Base-by-base conservation (phyloP, 805 yeast species). In the Candida railenensis region DNA sequence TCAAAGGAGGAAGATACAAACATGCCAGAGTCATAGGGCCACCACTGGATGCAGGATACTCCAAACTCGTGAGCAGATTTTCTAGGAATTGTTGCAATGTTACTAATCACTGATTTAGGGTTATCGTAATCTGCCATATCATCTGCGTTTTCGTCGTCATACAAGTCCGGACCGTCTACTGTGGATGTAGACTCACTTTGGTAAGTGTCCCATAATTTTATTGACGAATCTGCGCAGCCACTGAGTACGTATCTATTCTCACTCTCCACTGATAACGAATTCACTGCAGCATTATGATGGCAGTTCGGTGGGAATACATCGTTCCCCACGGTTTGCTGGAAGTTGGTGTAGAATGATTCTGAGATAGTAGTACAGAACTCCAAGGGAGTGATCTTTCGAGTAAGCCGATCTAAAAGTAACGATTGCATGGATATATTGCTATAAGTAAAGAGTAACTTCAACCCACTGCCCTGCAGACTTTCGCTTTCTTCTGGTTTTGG, bases 21-120 rank as follows among this genome's bases (percentile, higher is more conserved):
- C 83, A 91, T 75, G 1, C 96, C 97, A 30, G 83, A 81, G 63
- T 91, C 97, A 39, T 70, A 69, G 0, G 94, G 90, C 92, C 96
- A 92, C 97, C 97, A 91, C 55, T 76, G 72, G 0, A 88, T 70
- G 14, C 79, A 66, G 0, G 96, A 86, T 0, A 91, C 73, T 0
- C 96, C 96, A 60, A 74, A 89, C 16, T 67, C 61, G 58, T 91
- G 97, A 14, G 62, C 72, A 4, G 71, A 43, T 43, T 62, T 66
- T 19, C 71, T 55, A 0, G 76, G 75, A 3, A 72, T 53, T 3
- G 71, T 58, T 3, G 71, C 76, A 3, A 71, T 30, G 15, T 51
- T 50, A 3, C 49, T 16, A 30, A 48, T 65, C 8, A 68, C 49
- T 3, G 58, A 42, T 52, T 58, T 54, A 3, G 71, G 62, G 15